Base-by-base conservation (phyloP, 371 early-diverging fungal genomes). In the Saksenaea oblongispora region DNA sequence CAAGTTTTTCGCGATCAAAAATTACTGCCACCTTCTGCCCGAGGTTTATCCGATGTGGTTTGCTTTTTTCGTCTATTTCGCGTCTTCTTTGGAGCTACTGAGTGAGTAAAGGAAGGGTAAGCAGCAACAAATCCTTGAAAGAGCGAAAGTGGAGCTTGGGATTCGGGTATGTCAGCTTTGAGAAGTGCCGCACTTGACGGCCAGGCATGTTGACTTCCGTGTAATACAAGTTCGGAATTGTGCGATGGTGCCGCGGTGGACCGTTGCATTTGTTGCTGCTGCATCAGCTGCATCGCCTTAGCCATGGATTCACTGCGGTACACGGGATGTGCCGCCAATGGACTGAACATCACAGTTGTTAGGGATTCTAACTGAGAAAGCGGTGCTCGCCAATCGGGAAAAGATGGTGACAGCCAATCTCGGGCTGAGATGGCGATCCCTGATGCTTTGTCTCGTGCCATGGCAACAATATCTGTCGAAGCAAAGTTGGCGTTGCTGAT, bases 61-160 rank as follows among this genome's bases (percentile, higher is more conserved):
- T 74, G 71, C 59, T 75, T 81, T 65, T 79, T 83, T 59, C 79
- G 72, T 64, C 73, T 64, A 31, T 73, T 56, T 18, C 73, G 55
- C 1, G 59, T 34, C 44, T 58, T 78, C 64, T 59, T 79, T n/a
- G 59, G 66, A 41, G 71, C 69, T 44, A 18, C 24, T 27, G 59
- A 66, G 34, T 73, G 69, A 11, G 78, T 66, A 7, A 76, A 68
- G 0, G 74, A 81, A 26, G 86, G 85, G 75, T 83, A 87, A 11
- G 87, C 72, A 3, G 85, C 80, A 36, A 81, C 83, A 67, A 85
- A 88, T 11, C 88, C 86, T 67, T 87, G 86, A 54, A 87, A 86
- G 17, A 88, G 61, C 10, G 86, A 84, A 2, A 88, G 76, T 5
- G 83, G 78, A 4, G 80, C 70, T 9, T 63, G 74, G 15, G 85